Base-by-base conservation (phyloP, 768 basidiomycete genomes). In the Cantharellus anzutake region DNA sequence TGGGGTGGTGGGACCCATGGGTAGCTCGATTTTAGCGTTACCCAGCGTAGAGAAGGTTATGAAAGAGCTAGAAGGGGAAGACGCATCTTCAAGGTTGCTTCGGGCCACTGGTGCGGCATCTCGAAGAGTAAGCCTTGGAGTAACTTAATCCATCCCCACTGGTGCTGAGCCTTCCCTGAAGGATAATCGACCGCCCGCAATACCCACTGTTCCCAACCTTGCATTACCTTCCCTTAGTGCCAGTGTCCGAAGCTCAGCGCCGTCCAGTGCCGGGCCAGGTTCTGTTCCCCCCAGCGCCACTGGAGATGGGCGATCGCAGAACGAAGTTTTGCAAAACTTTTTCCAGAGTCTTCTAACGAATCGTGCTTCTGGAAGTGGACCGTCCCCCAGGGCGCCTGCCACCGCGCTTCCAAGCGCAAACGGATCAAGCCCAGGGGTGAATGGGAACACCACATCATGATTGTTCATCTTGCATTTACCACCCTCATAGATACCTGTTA, bases 1-100 rank as follows among this genome's bases (percentile, higher is more conserved):
- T 0, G 90, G 93, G 37, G 81, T 96, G 53, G 94, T 99, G 5
- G 94, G 94, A 1, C 94, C 94, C 0, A 79, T 99, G 71, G 86
- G 86, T 59, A 86, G 83, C 68, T 85, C 83, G 64, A 86, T 83
- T 61, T 84, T 93, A 72, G 85, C 72, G 66, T 73, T 97, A 56
- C 92, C 93, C 1, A 83, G 76, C 60, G 94, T 97, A 42, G 91
- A 92, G 69, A 81, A 81, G 57, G 91, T 87, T 1, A 76, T 96
- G 60, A 78, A 77, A 29, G 89, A 92, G 60, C 91, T 96, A 90
- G 90, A 94, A 66, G 76, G 77, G 56, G 63, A 62, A 29, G 78
- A 78, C 3, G 67, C 75, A 52, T 40, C 48, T 38, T 35, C 58
- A 34, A 50, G 55, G 52, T 44, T 62, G 20, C 41, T 57, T 16